Base-by-base conservation (phyloP, 768 basidiomycete genomes). In the Boletus vermiculosoides region DNA sequence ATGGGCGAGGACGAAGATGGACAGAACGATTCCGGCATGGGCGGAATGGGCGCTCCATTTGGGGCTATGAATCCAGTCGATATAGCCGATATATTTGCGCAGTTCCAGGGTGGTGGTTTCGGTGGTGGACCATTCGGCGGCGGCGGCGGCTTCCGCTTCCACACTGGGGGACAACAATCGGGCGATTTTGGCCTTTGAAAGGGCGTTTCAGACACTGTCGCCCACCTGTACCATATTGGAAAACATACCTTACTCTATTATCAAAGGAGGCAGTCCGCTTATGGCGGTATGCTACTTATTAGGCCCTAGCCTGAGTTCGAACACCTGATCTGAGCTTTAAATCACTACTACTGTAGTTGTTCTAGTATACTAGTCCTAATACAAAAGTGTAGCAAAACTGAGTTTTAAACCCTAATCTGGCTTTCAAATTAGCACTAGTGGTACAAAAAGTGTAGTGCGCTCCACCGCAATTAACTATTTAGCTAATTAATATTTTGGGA, bases 1-100 rank as follows among this genome's bases (percentile, higher is more conserved):
- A 66, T 83, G 69, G 91, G 91, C 36, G 90, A 90, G 60, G 91
- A 92, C 63, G 89, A 91, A 61, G 89, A 92, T 56, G 87, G 85
- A 22, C 71, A 76, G 71, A 79, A 71, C 39, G 80, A 76, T 10
- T 73, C 75, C 8, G 73, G 77, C 31, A 68, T 58, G 65, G 67
- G 70, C 0, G 76, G 77, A 10, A 75, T 78, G 72, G 75, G 77
- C 25, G 77, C 75, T 1, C 77, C 81, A 9, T 72, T 68, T 11
- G 73, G 71, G 10, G 75, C 76, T 4, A 62, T 71, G 71, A 63
- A 67, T 61, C 77, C 74, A 47, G 76, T 79, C 37, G 86, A 90
- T 67, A 54, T 90, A 4, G 78, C 85, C 0, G 81, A 87, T 41
- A 61, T 89, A 3, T 87, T 90, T 67, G 77, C 85, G 1, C 82